A percentile compares a stretch with the other conserved stretches of the same genome.
Conservation (phyloP, 345 rosid genomes). For the Bruguiera parviflora region DNA sequence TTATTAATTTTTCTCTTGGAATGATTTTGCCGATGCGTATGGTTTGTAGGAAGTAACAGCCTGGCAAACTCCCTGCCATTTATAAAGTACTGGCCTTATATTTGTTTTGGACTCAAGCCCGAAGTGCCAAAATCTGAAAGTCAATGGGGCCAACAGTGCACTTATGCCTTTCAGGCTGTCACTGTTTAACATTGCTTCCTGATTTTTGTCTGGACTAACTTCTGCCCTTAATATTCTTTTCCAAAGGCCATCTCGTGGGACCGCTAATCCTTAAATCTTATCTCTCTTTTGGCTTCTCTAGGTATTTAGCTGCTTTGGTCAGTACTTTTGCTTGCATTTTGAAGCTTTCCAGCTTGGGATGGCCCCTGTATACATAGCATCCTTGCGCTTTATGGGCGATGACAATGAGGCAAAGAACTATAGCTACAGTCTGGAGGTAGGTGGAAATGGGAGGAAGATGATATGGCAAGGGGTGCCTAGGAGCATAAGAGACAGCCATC, state of each 20-base stretch:
- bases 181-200: not conserved
- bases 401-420: slow-evolving; percentile 74
- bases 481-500: slow-evolving; percentile 73
- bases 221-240: not conserved
- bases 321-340: slow-evolving; percentile 71
- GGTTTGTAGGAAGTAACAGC: not conserved
- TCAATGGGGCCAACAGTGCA: not conserved
- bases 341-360: slow-evolving; percentile 79
- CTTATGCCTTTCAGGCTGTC: not conserved
- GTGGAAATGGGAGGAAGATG: slow-evolving; percentile 77
- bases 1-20: not conserved
- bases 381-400: slow-evolving; percentile 77
- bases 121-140: not conserved
- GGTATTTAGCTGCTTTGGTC: slow-evolving; percentile 86
- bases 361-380: slow-evolving; percentile 79
- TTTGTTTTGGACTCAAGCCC: too few relatives aligned
- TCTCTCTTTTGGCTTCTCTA: slow-evolving; percentile 12
- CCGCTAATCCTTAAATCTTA: slow-evolving; percentile 2
- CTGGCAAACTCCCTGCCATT: not conserved
- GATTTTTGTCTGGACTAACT: not conserved
- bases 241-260: not conserved
- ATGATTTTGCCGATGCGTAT: not conserved
- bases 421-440: slow-evolving; percentile 79
- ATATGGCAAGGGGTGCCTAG: slow-evolving; percentile 79
- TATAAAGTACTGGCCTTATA: not conserved